Evolutionary conservation across 2,329 filamentous ascomycete genomes (phyloP).

Genomic region (Bisporella sp.): DNA sequence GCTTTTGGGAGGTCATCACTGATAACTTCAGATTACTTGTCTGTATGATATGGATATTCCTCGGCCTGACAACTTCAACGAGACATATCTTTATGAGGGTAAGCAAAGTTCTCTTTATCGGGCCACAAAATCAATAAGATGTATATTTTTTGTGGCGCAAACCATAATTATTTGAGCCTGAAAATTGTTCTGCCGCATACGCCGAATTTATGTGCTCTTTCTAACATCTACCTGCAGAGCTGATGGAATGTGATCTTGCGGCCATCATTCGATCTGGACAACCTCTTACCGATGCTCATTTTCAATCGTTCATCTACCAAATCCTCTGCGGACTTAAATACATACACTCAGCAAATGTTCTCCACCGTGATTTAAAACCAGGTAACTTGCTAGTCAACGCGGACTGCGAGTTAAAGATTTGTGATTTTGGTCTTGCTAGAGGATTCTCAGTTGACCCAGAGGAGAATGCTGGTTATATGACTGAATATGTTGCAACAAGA

Average conservation of each 20-base stretch:
- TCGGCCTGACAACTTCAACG: conserved; percentile 94
- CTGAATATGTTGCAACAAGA: conserved; percentile 95
- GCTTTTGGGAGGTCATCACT: conserved; percentile 23
- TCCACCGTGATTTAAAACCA: conserved; percentile 95
- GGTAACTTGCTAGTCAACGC: conserved; percentile 97
- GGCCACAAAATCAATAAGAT: background rate
- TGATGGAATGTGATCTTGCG: conserved; percentile 98
- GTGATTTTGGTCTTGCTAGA: conserved; percentile 92
- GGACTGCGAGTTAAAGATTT: conserved; percentile 98
- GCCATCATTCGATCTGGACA: conserved; percentile 97
- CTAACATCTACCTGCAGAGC: conserved; percentile 50
- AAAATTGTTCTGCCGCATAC: too few relatives aligned
- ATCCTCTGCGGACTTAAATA: conserved; percentile 98
- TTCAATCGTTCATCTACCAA: conserved; percentile 99
- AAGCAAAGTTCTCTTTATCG: conserved; percentile 6
- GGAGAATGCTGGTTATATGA: conserved; percentile 99
- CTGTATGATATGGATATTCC: conserved; percentile 99
- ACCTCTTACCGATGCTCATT: conserved; percentile 94
- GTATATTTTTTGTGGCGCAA: background rate
- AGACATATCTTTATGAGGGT: conserved; percentile 99
- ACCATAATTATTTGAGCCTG: too few relatives aligned
- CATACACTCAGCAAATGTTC: conserved; percentile 96
- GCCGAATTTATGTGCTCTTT: too few relatives aligned
- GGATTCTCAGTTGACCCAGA: conserved; percentile 96
- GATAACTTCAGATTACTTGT: conserved; percentile 76